Conservation (phyloP, 306 rosid genomes). For the Lathyrus sativus region DNA sequence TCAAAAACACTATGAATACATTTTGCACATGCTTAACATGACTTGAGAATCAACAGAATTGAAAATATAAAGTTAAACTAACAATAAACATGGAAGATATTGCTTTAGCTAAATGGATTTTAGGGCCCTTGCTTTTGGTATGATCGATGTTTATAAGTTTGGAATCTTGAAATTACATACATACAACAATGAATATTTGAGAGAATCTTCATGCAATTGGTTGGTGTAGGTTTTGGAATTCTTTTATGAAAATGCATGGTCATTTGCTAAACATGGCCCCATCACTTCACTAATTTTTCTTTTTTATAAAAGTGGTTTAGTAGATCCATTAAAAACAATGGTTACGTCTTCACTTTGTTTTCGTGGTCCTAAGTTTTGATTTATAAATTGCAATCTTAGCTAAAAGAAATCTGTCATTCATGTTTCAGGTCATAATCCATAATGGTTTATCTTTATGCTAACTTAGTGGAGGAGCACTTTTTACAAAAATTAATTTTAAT, state of each 20-base stretch:
- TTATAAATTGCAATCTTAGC: slow-evolving; percentile 24
- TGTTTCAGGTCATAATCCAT: slow-evolving; percentile 33
- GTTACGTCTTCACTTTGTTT: slow-evolving; percentile 37
- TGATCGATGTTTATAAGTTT: slow-evolving; percentile 37
- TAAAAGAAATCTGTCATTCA: slow-evolving; percentile 20
- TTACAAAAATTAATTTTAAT: background rate
- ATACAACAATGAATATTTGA: slow-evolving; percentile 37
- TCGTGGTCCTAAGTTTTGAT: slow-evolving; percentile 27
- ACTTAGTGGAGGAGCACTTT: slow-evolving; percentile 14
- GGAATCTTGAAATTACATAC: slow-evolving; percentile 41
- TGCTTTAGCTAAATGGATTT: slow-evolving; percentile 40
- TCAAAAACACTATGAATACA: background rate
- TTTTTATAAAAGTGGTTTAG: slow-evolving; percentile 41
- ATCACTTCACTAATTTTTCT: slow-evolving; percentile 18
- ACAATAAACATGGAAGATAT: slow-evolving; percentile 19
- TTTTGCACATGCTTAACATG: slow-evolving; percentile 4
- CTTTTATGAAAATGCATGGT: slow-evolving; percentile 6
- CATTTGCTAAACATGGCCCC: slow-evolving; percentile 32
- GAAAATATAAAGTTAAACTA: slow-evolving; percentile 7
- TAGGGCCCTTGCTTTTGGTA: slow-evolving; percentile 31
- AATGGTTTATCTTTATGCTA: slow-evolving; percentile 2
- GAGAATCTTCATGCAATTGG: slow-evolving; percentile 40
- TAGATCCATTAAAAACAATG: slow-evolving; percentile 9
- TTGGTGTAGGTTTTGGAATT: slow-evolving; percentile 29
- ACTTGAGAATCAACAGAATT: background rate